Base-by-base conservation (phyloP, 2,329 filamentous ascomycete genomes). In the Fusarium abutilonis region DNA sequence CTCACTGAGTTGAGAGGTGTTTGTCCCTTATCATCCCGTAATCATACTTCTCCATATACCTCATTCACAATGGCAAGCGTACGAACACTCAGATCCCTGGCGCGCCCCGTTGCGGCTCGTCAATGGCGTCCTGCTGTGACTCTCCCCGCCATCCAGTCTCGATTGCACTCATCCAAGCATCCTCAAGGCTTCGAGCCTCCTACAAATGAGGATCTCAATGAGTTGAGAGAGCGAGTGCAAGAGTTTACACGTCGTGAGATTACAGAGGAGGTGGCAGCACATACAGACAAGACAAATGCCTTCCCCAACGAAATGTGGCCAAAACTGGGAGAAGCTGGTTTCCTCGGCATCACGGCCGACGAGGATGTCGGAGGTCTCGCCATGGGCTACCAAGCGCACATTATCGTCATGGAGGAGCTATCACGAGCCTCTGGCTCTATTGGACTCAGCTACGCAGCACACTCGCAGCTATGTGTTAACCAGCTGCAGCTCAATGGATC, bases 321-420 rank as follows among this genome's bases (percentile, higher is more conserved):
- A 75, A 97, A 97, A 79, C 82, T 99, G 45, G 95, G 95, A 61
- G 90, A 93, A 64, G 95, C 95, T 31, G 95, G 91, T 7, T 90
- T 98, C 68, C 84, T 98, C 26, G 95, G 95, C 56, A 91, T 97
- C 70, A 98, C 95, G 9, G 95, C 92, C 15, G 92, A 97, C 71
- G 93, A 97, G 78, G 89, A 92, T 52, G 92, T 95, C 48, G 95
- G 95, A 34, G 95, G 94, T 3, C 78, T 98, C 41, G 91, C 83
- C 1, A 89, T 98, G 87, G 95, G 95, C 10, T 99, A 98, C 77
- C 94, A 98, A 79, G 94, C 95, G 40, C 95, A 99, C 78, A 96
- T 92, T 73, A 82, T 97, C 7, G 92, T 97, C 41, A 90, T 98
- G 87, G 95, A 99, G 78, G 95, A 98, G 81, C 82, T 99, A 38